Evolutionary conservation across 2,329 filamentous ascomycete species (phyloP), one percentile per base, ranked within the genome.

Genomic region (Microcyclosporella mali): DNA sequence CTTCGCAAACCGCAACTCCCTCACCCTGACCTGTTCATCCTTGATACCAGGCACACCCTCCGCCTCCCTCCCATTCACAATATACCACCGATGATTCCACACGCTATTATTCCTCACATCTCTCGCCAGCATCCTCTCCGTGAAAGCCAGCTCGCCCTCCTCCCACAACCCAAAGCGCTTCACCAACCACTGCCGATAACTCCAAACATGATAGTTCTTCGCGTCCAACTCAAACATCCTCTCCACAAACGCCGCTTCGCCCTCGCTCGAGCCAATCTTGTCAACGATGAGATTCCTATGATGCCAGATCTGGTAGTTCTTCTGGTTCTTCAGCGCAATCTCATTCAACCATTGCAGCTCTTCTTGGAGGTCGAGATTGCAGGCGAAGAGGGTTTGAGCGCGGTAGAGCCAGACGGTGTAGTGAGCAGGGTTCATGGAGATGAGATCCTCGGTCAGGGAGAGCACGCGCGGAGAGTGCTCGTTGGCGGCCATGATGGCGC

Each of bases 191-290:
- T 95, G 88, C 45, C 92, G 77, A 70, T 97, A 98, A 42, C 83
- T 88, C 92, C 92, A 98, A 36, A 97, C 92, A 63, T 98, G 92
- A 65, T 98, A 97, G 71, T 98, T 98, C 70, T 98, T 98, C 37
- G 84, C 79, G 63, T 98, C 92, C 56, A 85, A 76, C 31, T 75
- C 77, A 41, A 98, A 82, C 78, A 98, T 97, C 35, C 74, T 67
- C 46, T 74, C 76, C 46, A 95, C 77, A 64, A 97, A 97, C 11
- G 73, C 73, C 15, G 75, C 72, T 68, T 98, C 92, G 2, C 51
- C 57, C 2, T 40, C 31, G 14, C 11, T 40, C 21, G n/a, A n/a
- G 6, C 40, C 71, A 11, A 78, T 69, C 45, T 73, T 73, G 55
- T 71, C 81, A 48, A 70, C 76, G 65, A 70, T 73, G 64, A 68